phyloP scores from a whole-genome alignment of 1,139 yeast species.

The Candida sp. region DNA sequence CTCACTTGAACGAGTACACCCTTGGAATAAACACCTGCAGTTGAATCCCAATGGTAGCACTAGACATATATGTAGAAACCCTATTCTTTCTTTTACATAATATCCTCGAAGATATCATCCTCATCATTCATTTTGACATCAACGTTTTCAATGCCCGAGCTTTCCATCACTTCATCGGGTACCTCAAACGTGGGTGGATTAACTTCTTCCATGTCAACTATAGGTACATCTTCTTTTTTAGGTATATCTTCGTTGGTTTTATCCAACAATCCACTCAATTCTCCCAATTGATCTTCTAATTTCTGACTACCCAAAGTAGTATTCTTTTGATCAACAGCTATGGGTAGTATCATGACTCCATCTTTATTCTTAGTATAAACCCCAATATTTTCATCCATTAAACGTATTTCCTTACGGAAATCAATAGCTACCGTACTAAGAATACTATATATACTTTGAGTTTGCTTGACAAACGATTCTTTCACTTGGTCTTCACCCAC shows the following conservation, averaged over 20 bases:
- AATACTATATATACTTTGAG: constrained; percentile 29
- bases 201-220: constrained; percentile 2
- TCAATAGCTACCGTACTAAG: constrained; percentile 43
- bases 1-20: no score
- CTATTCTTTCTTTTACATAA: background rate
- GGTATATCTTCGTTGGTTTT: constrained; percentile 1
- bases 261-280: constrained; percentile 20
- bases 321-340: constrained; percentile 60
- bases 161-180: constrained; percentile 1
- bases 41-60: no score
- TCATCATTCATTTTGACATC: constrained; percentile 4
- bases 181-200: constrained; percentile 2
- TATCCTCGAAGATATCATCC: constrained; percentile 2
- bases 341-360: constrained; percentile 54
- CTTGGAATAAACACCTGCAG: no score
- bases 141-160: constrained; percentile 1
- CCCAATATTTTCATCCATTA: constrained; percentile 57
- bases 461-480: constrained; percentile 23
- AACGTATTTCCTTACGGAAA: constrained; percentile 53
- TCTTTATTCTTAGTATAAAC: constrained; percentile 42
- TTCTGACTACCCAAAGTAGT: constrained; percentile 53
- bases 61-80: no score
- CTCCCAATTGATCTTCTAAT: constrained; percentile 32
- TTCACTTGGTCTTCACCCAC: constrained; percentile 13
- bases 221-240: constrained; percentile 2